A percentile compares a stretch with the other conserved stretches of the same genome.
Conservation (phyloP, 441 rosid genomes). For the Capsella rubella region DNA sequence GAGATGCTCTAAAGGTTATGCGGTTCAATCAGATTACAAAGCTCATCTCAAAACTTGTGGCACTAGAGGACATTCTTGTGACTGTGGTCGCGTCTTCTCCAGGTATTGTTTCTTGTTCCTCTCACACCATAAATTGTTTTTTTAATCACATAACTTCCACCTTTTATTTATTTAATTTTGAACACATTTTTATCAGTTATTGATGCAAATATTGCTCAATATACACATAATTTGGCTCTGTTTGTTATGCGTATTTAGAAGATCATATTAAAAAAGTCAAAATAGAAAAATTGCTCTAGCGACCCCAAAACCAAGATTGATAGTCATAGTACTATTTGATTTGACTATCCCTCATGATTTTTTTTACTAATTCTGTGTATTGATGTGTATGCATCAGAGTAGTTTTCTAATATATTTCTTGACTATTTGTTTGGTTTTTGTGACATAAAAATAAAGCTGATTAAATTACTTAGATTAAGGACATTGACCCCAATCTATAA, state of each 20-base stretch:
- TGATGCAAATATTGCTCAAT: background rate
- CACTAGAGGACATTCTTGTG: slow-evolving; percentile 93
- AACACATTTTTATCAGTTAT: slow-evolving; percentile 14
- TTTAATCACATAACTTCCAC: slow-evolving; percentile 22
- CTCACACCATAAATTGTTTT: slow-evolving; percentile 3
- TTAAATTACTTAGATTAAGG: slow-evolving; percentile 20
- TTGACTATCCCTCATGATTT: slow-evolving; percentile 39
- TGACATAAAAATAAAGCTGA: slow-evolving; percentile 12
- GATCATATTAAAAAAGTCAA: slow-evolving; percentile 23
- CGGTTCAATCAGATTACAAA: slow-evolving; percentile 96
- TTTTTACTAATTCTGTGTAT: slow-evolving; percentile 38
- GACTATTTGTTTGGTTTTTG: slow-evolving; percentile 25
- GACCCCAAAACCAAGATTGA: slow-evolving; percentile 25
- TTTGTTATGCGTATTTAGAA: slow-evolving; percentile 24
- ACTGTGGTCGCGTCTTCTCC: slow-evolving; percentile 98
- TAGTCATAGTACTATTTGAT: slow-evolving; percentile 40
- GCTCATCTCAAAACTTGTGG: slow-evolving; percentile 99
- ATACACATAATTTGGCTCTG: slow-evolving; percentile 22
- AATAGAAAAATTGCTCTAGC: slow-evolving; percentile 26
- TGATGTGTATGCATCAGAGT: slow-evolving; percentile 30
- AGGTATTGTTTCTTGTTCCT: slow-evolving; percentile 54
- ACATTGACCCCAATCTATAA: slow-evolving; percentile 32
- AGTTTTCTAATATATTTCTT: slow-evolving; percentile 20
- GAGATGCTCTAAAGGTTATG: slow-evolving; percentile 88
- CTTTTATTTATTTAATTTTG: background rate